Evolutionary conservation across 257 asterid genomes (phyloP).

Genomic region (Ajuga chamaepitys): DNA sequence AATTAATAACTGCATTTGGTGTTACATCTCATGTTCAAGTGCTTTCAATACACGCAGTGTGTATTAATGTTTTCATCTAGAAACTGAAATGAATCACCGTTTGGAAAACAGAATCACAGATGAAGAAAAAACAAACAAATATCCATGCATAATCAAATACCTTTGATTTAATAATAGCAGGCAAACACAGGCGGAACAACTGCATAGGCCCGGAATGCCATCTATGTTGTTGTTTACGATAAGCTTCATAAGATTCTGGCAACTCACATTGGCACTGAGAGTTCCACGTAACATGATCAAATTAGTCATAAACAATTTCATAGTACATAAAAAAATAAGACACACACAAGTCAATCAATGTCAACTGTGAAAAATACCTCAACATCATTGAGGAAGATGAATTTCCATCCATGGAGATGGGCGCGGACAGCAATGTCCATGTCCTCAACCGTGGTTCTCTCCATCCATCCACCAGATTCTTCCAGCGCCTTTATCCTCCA

Average conservation of each 20-base stretch:
- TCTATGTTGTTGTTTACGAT: conserved; percentile 87
- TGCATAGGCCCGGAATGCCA: conserved; percentile 99
- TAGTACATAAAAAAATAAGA: background rate
- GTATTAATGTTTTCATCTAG: too few relatives aligned
- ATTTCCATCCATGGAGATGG: conserved; percentile 96
- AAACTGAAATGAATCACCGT: too few relatives aligned
- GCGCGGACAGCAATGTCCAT: conserved; percentile 99
- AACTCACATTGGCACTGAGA: conserved; percentile 85
- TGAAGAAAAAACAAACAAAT: too few relatives aligned
- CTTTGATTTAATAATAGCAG: conserved; percentile 66
- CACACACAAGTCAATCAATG: background rate
- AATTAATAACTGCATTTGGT: background rate
- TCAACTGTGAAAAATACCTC: conserved; percentile 54
- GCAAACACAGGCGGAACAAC: conserved; percentile 88
- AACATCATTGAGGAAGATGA: conserved; percentile 80
- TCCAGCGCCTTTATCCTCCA: conserved; percentile 97
- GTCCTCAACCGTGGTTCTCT: conserved; percentile 94
- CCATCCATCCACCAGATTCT: conserved; percentile 97
- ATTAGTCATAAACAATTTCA: conserved; percentile 7
- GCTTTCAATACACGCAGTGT: too few relatives aligned
- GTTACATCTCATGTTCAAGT: too few relatives aligned
- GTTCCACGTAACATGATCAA: background rate
- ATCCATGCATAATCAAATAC: conserved; percentile 23
- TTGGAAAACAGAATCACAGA: background rate
- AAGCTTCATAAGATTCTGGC: conserved; percentile 95